Percentiles rank a stretch among this genome's conserved stretches.
Conservation (phyloP, 1,284 basidiomycete genomes). For the Xanthoconium separans region DNA sequence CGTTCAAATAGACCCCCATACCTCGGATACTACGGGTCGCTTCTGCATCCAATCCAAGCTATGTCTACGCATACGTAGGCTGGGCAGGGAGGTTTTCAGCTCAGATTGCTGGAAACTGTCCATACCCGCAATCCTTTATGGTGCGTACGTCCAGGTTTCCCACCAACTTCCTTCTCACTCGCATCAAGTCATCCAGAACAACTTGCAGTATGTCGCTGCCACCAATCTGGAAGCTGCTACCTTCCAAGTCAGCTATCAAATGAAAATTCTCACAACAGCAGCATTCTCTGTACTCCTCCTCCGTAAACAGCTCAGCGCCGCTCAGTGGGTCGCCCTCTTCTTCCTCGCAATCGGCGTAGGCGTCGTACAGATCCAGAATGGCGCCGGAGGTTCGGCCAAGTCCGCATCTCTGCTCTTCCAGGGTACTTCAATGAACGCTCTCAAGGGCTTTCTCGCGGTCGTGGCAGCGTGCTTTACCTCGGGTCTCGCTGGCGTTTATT, state of each 20-base stretch:
- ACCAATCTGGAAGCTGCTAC: conserved; percentile 93
- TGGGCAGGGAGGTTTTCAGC: conserved; percentile 56
- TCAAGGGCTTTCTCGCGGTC: conserved; percentile 87
- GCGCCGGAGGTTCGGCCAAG: conserved; percentile 37
- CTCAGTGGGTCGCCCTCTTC: conserved; percentile 83
- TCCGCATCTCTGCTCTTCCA: conserved; percentile 35
- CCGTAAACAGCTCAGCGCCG: conserved; percentile 71
- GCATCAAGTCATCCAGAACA: conserved; percentile 83
- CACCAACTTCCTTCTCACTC: not conserved
- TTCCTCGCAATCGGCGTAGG: conserved; percentile 90
- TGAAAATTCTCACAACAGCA: conserved; percentile 97
- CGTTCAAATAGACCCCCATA: conserved; percentile 39
- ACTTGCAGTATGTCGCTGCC: conserved; percentile 92
- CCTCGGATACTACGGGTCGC: conserved; percentile 28
- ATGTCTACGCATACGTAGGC: conserved; percentile 40
- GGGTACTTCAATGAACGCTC: conserved; percentile 66
- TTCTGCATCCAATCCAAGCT: conserved; percentile 37
- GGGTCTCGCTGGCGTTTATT: conserved; percentile 97
- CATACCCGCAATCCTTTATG: conserved; percentile 80
- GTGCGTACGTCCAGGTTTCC: conserved; percentile 21
- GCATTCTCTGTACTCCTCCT: conserved; percentile 90
- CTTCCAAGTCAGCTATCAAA: conserved; percentile 94
- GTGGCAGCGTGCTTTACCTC: conserved; percentile 92
- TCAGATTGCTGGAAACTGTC: conserved; percentile 78
- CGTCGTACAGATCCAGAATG: conserved; percentile 86